Base-by-base conservation (phyloP, 2,329 filamentous ascomycete species). In the Cladophialophora yegresii region DNA sequence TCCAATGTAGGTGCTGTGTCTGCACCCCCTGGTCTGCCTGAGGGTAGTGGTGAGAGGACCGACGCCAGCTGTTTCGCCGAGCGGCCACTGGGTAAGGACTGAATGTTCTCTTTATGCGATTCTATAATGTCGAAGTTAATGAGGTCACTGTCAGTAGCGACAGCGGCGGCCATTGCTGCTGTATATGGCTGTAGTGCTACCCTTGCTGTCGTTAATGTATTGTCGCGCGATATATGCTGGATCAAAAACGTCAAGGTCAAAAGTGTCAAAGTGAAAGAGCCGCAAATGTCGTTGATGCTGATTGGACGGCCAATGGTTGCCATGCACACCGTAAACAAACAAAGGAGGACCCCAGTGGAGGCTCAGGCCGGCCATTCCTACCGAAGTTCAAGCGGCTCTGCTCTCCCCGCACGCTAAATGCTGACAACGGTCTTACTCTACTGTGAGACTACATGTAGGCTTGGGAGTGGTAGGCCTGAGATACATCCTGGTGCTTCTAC, bases 101-200 rank as follows among this genome's bases (percentile, higher is more conserved):
- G 93, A 62, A 99, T 97, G 78, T 99, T 99, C 80, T 99, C 95
- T 79, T 99, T 99, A 73, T 97, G 93, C 54, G 86, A 87, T 80
- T 99, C 95, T 78, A 99, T 97, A 68, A 97, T 85, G 72, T 96
- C 90, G 80, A 99, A 98, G 79, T 82, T 76, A 69, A 82, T 77
- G 56, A 79, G 73, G 67, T 81, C 79, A 47, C 58, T 62, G 60
- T 78, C 75, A 50, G 55, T 26, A 43, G 63, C 63, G 51, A 54
- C 50, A 40, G 58, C 54, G 26, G 49, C 64, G 50, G 65, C 65
- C 65, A 67, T 67, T 69, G 67, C 50, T 65, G 62, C 58, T 53
- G 57, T 51, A 32, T 66, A 66, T 53, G 12, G 49, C 28, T 62
- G 61, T 33, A 32, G 51, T 50, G 26, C 45, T 66, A 63, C 56